Conservation (phyloP, 129 eudicot species). For the Flaveria robusta region DNA sequence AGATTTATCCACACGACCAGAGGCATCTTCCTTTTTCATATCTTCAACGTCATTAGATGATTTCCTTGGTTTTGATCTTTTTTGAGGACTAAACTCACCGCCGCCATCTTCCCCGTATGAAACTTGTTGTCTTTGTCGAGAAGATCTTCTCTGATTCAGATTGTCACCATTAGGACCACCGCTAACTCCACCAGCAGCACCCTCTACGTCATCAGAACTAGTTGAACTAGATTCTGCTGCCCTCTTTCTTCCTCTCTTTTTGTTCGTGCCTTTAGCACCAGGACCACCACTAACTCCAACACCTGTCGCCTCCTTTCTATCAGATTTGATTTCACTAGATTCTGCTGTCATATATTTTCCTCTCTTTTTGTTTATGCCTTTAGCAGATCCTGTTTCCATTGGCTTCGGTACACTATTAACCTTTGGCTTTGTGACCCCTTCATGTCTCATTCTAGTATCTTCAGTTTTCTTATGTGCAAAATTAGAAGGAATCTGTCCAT, state of each 20-base stretch:
- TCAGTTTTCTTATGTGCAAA: conserved; percentile 22
- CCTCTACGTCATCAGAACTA: neutral
- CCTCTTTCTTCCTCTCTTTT: conserved; percentile 7
- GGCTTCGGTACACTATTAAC: conserved; percentile 29
- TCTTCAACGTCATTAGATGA: conserved; percentile 26
- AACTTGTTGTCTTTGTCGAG: conserved; percentile 50
- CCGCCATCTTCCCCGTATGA: conserved; percentile 51
- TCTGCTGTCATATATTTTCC: neutral
- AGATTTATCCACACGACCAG: conserved; percentile 7
- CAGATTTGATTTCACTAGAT: neutral
- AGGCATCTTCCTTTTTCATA: conserved; percentile 11
- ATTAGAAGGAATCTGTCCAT: conserved; percentile 34
- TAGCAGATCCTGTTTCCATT: conserved; percentile 28
- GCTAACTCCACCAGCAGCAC: neutral
- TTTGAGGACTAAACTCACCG: conserved; percentile 38
- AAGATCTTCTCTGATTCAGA: conserved; percentile 35
- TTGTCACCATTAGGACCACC: neutral
- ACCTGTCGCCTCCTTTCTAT: conserved; percentile 5
- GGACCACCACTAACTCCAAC: neutral
- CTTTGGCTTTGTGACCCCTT: conserved; percentile 20
- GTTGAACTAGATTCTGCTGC: neutral
- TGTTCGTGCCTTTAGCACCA: conserved; percentile 14
- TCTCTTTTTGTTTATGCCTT: conserved; percentile 12
- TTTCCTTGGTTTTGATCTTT: conserved; percentile 38
- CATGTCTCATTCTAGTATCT: conserved; percentile 30